Evolutionary conservation across 106 monocot species (phyloP), one percentile per base, ranked within the genome.

Genomic region (Dioscorea alata): DNA sequence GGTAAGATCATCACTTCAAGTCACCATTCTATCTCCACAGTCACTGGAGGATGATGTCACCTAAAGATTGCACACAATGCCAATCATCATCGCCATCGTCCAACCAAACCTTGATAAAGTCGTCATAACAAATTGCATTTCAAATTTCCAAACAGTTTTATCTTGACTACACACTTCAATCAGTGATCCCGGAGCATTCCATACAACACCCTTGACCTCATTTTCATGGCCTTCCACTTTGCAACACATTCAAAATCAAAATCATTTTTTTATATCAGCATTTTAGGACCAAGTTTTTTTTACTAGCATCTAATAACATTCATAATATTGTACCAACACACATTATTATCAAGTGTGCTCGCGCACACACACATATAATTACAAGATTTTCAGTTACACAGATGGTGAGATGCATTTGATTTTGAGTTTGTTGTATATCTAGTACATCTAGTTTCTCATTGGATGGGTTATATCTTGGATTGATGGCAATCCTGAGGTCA

Each of bases 101-200:
- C 57, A 84, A 78, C 97, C 97, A 97, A 17, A 99, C 99, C 86
- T 81, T 99, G 28, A 99, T 88, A 24, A 83, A 83, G 75, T 99
- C 93, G 74, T 99, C 99, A 71, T 99, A 99, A 64, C 92, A 63
- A 89, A 81, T 59, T 86, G 84, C 72, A 88, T 74, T 86, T 93
- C 99, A 93, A 93, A 99, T 33, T 93, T 90, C 99, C 99, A 99
- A 34, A 99, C 89, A 63, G 89, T 76, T 71, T 93, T 99, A 67
- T 99, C 99, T 61, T 93, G 78, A 32, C 93, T 75, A 61, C 93
- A 99, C 33, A 93, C 93, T 17, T 92, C 93, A 71, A 99, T 81
- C 57, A 93, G 75, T 33, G 81, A 77, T 13, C 83, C 93, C 57
- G 99, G 85, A 73, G 89, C 52, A 78, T 78, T 99, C 99, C 99